Percentiles rank a stretch among this genome's conserved stretches.
Conservation (phyloP, 352 stramenopile species). For the Phytophthora tentaculata region DNA sequence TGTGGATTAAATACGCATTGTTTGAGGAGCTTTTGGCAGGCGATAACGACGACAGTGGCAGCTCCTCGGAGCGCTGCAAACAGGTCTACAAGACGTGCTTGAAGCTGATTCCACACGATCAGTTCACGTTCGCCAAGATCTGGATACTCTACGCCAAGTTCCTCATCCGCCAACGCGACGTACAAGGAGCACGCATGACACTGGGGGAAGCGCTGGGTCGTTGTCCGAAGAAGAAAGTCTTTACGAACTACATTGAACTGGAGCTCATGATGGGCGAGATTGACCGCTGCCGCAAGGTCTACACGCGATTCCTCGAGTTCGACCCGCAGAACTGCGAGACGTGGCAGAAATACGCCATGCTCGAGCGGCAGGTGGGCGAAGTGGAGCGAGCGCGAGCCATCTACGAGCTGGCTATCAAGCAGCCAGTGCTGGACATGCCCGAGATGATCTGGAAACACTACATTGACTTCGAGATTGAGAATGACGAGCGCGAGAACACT, state of each 20-base stretch:
- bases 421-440: constrained; percentile 97
- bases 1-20: constrained; percentile 99
- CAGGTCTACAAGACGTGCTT: constrained; percentile 97
- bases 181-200: constrained; percentile 90
- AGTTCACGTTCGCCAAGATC: constrained; percentile 99
- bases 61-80: constrained; percentile 69
- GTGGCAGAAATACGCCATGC: constrained; percentile 96
- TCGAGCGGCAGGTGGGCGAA: constrained; percentile 97
- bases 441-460: constrained; percentile 99
- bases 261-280: constrained; percentile 98
- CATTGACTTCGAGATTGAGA: constrained; percentile 99
- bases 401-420: constrained; percentile 96
- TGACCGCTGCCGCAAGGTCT: constrained; percentile 94
- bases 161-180: constrained; percentile 94
- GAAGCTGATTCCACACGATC: constrained; percentile 93
- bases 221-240: constrained; percentile 94
- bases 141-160: constrained; percentile 98
- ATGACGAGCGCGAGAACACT: constrained; percentile 84
- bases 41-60: constrained; percentile 53
- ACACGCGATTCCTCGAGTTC: constrained; percentile 88
- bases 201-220: constrained; percentile 95
- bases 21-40: constrained; percentile 96
- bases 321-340: constrained; percentile 91
- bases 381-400: constrained; percentile 93
- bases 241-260: constrained; percentile 94